Conservation (phyloP, 2,329 filamentous ascomycete species). For the Fusarium floridanum region DNA sequence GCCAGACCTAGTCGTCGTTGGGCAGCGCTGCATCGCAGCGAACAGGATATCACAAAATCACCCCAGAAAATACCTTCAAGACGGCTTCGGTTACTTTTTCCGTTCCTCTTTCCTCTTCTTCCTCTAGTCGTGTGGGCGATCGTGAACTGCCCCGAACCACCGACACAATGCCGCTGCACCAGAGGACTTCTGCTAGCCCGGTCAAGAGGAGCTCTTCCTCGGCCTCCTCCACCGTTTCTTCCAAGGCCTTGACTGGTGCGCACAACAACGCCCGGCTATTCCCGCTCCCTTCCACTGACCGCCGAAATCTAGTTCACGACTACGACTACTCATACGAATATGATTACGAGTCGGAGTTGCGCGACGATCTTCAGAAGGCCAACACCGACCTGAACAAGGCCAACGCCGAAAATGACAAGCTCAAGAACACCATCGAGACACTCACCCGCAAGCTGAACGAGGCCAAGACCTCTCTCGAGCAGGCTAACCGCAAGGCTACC, state of each 20-base stretch:
- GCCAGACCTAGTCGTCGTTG: constrained; percentile 48
- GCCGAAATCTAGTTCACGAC: constrained; percentile 33
- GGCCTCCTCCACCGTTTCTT: constrained; percentile 26
- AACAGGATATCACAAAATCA: constrained; percentile 39
- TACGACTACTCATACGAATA: constrained; percentile 44
- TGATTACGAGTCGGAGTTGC: constrained; percentile 39
- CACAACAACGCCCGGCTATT: constrained; percentile 28
- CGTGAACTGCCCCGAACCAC: constrained; percentile 34
- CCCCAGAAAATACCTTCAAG: constrained; percentile 31
- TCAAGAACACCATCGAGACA: constrained; percentile 45
- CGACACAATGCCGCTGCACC: constrained; percentile 47
- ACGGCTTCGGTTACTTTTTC: constrained; percentile 31
- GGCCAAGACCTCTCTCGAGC: constrained; percentile 37
- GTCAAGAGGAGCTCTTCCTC: constrained; percentile 42
- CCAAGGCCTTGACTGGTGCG: constrained; percentile 43
- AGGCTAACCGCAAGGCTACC: constrained; percentile 31
- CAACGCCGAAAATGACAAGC: constrained; percentile 47
- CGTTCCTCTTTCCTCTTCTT: constrained; percentile 20
- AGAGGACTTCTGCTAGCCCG: constrained; percentile 45
- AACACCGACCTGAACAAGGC: constrained; percentile 47
- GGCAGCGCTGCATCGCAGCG: constrained; percentile 48
- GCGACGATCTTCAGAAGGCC: constrained; percentile 47
- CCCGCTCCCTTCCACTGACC: constrained; percentile 31
- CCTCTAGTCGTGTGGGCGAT: constrained; percentile 37
- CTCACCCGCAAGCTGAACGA: constrained; percentile 50